Base-by-base conservation (phyloP, 1,139 yeast species). In the Candida neerlandica region DNA sequence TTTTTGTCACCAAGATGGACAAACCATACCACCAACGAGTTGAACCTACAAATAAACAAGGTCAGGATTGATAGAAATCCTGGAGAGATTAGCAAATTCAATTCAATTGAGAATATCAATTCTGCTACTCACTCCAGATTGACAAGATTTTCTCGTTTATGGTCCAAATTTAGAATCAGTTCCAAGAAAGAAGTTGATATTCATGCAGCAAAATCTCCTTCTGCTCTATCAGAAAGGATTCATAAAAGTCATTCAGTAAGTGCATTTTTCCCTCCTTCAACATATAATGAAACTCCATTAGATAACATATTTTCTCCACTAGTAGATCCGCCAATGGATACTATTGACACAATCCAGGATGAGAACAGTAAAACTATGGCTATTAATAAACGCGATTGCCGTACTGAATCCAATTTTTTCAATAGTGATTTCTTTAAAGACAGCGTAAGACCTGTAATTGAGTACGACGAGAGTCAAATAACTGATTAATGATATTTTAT, bases 391-490 rank as follows among this genome's bases (percentile, higher is more conserved):
- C 23, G 30, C 16, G 45, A 42, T 26, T 43, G 41, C 15, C 45
- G 39, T 3, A 26, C 40, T 3, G 45, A 43, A 11, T 43, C 45
- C 9, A 48, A 47, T 19, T 51, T 54, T 32, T 52, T 47, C 44
- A 50, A 52, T 29, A 48, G 52, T 19, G 47, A 46, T 15, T 53
- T 53, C 29, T 53, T 53, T 30, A 50, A 45, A 42, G 47, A 51
- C 16, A 42, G 42, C 19, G 53, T 44, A 1, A 42, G 55, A 46
- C 51, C 48, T 32, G 46, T 49, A 5, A 48, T 44, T 16, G 44
- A 41, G 10, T 54, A 54, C 39, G 54, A 52, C 12, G 48, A 52
- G 11, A 52, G 56, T 10, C 52, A 54, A 37, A 51, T 54, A 9
- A 54, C 56, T 6, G 49, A 50, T 27, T 45, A 41, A 14, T 44